A percentile compares a stretch with the other conserved stretches of the same genome.
phyloP scores from a whole-genome alignment of 371 early-diverging fungal genomes.

The Mortierella sp. region DNA sequence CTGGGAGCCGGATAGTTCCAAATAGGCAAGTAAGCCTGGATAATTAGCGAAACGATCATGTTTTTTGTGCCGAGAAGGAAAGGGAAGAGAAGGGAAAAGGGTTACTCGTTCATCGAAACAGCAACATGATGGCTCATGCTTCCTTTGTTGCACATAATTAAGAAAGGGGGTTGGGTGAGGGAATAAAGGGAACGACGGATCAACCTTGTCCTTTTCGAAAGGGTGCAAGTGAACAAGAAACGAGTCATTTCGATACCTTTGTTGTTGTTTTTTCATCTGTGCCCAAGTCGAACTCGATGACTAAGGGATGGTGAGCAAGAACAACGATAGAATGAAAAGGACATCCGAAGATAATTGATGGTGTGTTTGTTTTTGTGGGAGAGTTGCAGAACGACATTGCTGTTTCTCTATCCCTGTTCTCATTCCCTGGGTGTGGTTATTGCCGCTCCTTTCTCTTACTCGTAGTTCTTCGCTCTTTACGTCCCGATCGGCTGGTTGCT shows the following conservation, averaged over 20 bases:
- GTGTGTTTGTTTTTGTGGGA: neutral
- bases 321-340: neutral
- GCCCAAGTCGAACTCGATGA: constrained; percentile 3
- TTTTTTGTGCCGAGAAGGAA: neutral
- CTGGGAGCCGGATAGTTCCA: neutral
- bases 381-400: neutral
- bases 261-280: neutral
- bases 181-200: neutral
- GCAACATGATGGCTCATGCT: neutral
- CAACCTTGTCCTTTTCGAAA: neutral
- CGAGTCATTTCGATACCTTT: neutral
- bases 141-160: neutral
- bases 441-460: neutral
- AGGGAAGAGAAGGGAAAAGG: neutral
- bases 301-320: neutral
- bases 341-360: neutral
- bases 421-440: neutral
- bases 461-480: neutral
- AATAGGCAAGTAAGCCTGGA: neutral
- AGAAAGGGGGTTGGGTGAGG: neutral
- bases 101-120: neutral
- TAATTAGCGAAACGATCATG: too few species aligned
- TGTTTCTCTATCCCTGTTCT: neutral
- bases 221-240: neutral
- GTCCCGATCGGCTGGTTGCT: neutral